Base-by-base conservation (phyloP, 2,329 filamentous ascomycete species). In the Spiromastix sp. region DNA sequence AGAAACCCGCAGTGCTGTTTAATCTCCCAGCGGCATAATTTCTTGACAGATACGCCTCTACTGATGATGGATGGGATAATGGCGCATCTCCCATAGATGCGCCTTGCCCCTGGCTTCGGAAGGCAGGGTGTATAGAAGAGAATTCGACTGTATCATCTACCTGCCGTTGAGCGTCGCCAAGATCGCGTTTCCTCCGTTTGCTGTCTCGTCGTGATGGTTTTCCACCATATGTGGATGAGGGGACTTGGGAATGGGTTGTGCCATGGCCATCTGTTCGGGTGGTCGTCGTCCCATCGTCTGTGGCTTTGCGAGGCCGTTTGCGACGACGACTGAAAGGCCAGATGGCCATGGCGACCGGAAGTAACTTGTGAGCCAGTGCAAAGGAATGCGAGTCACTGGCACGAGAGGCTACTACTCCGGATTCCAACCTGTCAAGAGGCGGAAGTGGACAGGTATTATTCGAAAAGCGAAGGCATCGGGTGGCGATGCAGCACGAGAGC, bases 321-420 rank as follows among this genome's bases (percentile, higher is more conserved):
- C 73, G 79, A 63, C 72, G 79, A 52, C 80, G 77, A 60, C 79
- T 71, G 61, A 93, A 93, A 42, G 79, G 83, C 85, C 85, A 93
- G 60, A 87, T 66, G 56, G 79, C 76, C 83, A 89, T 89, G 50
- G 48, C 54, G 53, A 44, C 33, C 27, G 38, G 39, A 41, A 36
- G 43, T n/a, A n/a, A n/a, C n/a, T n/a, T n/a, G n/a, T n/a, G n/a
- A 24, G 7, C n/a, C 21, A 24, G 21, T 24, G 21, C 21, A 24
- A 24, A n/a, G 7, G 21, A 24, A n/a, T n/a, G n/a, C n/a, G n/a
- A n/a, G n/a, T n/a, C n/a, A n/a, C n/a, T n/a, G n/a, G n/a, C n/a
- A n/a, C n/a, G n/a, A n/a, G n/a, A n/a, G n/a, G n/a, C n/a, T n/a
- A n/a, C n/a, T n/a, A n/a, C n/a, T n/a, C n/a, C n/a, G n/a, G n/a